Base-by-base conservation (phyloP, 768 basidiomycete genomes). In the Tylopilus sp. region DNA sequence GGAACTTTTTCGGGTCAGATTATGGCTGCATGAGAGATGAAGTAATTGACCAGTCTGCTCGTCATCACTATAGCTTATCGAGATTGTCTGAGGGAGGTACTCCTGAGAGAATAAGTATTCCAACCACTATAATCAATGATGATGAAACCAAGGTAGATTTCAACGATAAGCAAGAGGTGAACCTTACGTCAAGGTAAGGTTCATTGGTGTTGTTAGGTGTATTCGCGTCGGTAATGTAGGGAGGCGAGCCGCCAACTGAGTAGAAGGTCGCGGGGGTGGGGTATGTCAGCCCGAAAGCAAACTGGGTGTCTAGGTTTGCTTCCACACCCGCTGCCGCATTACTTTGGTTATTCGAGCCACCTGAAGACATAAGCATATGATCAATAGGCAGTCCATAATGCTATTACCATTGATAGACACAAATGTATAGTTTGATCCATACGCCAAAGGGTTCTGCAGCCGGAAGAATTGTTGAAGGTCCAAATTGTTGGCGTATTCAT, bases 21-120 rank as follows among this genome's bases (percentile, higher is more conserved):
- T 3, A 26, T 30, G 42, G 3, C 4, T 6, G 12, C 4, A 21
- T 21, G 19, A 40, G 2, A 3, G 11, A 36, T 16, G 12, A 28
- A 41, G 40, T 1, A 29, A 21, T 7, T n/a, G 34, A 84, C 85
- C 80, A 26, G 85, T 83, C 63, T 86, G 86, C 51, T 90, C 88
- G 53, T 81, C 77, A 43, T 89, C 87, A 4, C 78, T 84, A 62
- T 89, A 89, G 57, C 84, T 86, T 0, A 85, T 88, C 0, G 85
- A 85, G 36, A 90, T 86, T 6, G 80, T 73, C 56, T 80, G 76
- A 14, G 86, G 85, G 3, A 78, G 65, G 34, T 72, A 63, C 11
- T 69, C 46, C n/a, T 79, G 76, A 13, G 56, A 59, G 0, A 80
- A 68, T n/a, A 87, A 63, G 52, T 77, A 83, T 37, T 84, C 75